phyloP scores from a whole-genome alignment of 139 green algal genomes.

The Auxenochlorella pyrenoidosa region DNA sequence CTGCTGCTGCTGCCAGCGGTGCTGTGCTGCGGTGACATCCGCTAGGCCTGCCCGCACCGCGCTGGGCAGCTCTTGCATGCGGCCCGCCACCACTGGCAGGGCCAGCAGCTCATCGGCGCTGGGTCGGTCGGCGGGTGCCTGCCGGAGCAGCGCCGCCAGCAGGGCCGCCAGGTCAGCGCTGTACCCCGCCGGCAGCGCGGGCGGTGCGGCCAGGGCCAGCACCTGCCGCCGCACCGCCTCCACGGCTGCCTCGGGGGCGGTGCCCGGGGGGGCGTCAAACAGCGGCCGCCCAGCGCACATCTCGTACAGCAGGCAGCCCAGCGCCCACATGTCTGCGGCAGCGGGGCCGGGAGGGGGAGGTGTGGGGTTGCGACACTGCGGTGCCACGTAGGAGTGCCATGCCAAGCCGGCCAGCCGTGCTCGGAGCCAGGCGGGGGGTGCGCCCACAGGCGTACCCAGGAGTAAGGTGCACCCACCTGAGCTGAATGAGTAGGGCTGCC shows the following conservation, averaged over 20 bases:
- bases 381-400: too few species aligned
- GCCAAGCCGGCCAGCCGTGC: too few species aligned
- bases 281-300: constrained; percentile 1
- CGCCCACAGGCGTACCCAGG: too few species aligned
- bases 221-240: not conserved
- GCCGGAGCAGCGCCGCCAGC: not conserved
- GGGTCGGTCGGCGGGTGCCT: not conserved
- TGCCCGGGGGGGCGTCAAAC: not conserved
- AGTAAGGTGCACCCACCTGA: not conserved
- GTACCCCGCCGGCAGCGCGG: not conserved
- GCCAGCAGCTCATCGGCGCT: constrained; percentile 5
- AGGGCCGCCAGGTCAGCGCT: not conserved
- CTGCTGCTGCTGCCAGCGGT: not conserved
- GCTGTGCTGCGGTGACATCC: not conserved
- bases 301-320: constrained; percentile 13
- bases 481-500: constrained; percentile 19
- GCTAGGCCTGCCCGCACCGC: not conserved
- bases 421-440: too few species aligned
- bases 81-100: not conserved
- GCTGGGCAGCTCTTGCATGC: not conserved
- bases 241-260: not conserved
- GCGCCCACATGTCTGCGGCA: constrained; percentile 13
- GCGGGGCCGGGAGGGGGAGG: not conserved
- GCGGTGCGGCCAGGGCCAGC: not conserved
- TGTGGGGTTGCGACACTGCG: too few species aligned